These are phyloP conservation scores for Hippophae tibetana DNA, from an alignment of 306 rosid species.

Conservation along the genomic window DNA sequence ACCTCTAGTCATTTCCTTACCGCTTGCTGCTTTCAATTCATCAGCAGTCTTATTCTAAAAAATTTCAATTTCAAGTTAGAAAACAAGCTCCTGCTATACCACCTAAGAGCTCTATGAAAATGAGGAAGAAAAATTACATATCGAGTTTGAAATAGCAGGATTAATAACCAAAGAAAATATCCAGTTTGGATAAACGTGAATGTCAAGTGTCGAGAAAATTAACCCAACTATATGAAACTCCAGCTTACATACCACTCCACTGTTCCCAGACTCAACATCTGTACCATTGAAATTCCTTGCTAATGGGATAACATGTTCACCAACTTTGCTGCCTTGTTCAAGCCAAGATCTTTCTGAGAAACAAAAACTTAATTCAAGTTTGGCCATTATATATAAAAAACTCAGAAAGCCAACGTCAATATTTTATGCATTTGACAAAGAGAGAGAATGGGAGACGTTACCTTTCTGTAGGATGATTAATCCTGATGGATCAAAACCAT, in stretches of 20 bases:
- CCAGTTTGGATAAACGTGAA: neutral
- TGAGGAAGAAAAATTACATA: neutral
- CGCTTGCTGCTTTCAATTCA: constrained; percentile 52
- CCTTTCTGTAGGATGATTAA: constrained; percentile 89
- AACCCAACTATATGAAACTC: neutral
- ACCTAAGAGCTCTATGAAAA: neutral
- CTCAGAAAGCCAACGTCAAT: neutral
- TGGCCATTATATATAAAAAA: neutral
- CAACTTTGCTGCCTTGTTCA: constrained; percentile 81
- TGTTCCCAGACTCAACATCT: constrained; percentile 57
- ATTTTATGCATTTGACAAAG: constrained; percentile 3
- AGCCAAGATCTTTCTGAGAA: constrained; percentile 71
- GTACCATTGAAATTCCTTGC: constrained; percentile 64
- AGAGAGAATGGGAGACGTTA: constrained; percentile 19
- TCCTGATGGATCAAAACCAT: constrained; percentile 91
- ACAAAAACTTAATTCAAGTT: constrained; percentile 13
- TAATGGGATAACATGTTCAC: constrained; percentile 86
- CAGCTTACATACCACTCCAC: constrained; percentile 39
- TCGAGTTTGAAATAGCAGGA: neutral
- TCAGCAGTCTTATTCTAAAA: constrained; percentile 52
- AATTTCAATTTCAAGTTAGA: constrained; percentile 12
- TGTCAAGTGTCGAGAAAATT: neutral
- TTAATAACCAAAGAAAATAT: neutral
- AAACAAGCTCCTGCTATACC: neutral
- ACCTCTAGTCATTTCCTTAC: constrained; percentile 28